Percentiles rank a stretch among this genome's conserved stretches.
Evolutionary conservation across 1,284 basidiomycete species (phyloP).

Genomic region (Ganoderma multipileum): DNA sequence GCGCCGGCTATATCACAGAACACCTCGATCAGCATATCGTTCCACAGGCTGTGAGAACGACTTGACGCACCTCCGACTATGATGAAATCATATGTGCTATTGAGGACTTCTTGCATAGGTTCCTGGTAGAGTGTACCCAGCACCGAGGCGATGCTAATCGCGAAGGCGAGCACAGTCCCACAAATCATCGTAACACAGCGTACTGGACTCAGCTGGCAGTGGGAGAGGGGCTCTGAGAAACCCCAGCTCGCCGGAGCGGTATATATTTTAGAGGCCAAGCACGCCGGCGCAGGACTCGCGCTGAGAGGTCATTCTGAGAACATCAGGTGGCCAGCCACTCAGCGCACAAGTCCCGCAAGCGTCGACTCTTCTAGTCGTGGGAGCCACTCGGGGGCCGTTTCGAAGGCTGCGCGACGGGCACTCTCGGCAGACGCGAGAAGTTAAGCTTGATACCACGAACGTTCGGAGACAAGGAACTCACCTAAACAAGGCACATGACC

Average conservation of each 20-base stretch:
- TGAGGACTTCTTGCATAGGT: constrained; percentile 1
- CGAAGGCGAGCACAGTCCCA: background rate
- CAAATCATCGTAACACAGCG: background rate
- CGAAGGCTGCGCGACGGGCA: no score
- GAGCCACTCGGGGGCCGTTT: no score
- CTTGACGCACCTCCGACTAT: constrained; percentile 6
- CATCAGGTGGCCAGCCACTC: background rate
- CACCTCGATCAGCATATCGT: background rate
- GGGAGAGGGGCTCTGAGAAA: background rate
- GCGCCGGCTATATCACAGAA: constrained; percentile 19
- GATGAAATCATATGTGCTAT: background rate
- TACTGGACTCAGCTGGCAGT: background rate
- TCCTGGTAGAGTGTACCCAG: background rate
- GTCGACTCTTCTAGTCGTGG: no score
- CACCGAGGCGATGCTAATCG: background rate
- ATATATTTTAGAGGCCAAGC: background rate
- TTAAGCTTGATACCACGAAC: background rate
- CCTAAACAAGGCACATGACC: background rate
- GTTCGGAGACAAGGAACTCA: background rate
- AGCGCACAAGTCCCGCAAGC: background rate
- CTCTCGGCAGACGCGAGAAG: background rate
- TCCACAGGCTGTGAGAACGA: background rate
- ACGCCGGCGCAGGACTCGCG: background rate
- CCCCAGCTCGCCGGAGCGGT: background rate
- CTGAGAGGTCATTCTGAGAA: no score